Percentiles rank a stretch among this genome's conserved stretches.
Conservation (phyloP, 1,139 yeast species). For the Wickerhamomyces sp. region DNA sequence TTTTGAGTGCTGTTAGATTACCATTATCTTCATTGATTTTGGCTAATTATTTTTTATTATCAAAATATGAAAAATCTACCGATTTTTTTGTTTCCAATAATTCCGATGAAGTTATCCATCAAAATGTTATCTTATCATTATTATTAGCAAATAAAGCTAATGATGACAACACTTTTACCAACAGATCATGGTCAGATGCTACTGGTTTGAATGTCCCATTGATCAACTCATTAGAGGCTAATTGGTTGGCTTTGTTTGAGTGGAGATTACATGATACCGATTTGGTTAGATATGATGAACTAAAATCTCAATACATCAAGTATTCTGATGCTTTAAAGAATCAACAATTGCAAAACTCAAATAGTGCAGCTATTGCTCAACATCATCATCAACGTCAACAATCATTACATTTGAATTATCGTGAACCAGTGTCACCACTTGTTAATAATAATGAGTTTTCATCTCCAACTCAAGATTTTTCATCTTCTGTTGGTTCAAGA, state of each 20-base stretch:
- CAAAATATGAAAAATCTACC: constrained; percentile 34
- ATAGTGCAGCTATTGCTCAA: no score
- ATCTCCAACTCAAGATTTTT: constrained; percentile 14
- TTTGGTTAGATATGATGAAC: constrained; percentile 20
- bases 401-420: constrained; percentile 1
- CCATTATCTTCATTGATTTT: constrained; percentile 78
- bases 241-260: constrained; percentile 52
- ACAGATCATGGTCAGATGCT: constrained; percentile 93
- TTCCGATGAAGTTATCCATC: constrained; percentile 46
- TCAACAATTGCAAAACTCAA: constrained; percentile 13
- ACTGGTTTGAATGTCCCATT: constrained; percentile 65
- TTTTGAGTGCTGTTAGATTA: constrained; percentile 82
- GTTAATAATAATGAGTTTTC: constrained; percentile 11
- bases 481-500: no score
- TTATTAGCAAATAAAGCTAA: constrained; percentile 90
- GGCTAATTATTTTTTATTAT: constrained; percentile 68
- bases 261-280: constrained; percentile 29
- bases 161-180: constrained; percentile 95
- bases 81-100: constrained; percentile 23
- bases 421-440: constrained; percentile 19
- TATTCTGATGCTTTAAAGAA: constrained; percentile 17
- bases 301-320: constrained; percentile 18
- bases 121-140: constrained; percentile 62
- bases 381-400: constrained; percentile 12
- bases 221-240: constrained; percentile 64